Evolutionary conservation across 2,329 filamentous ascomycete genomes (phyloP), one percentile per base, ranked within the genome.

Genomic region (Rhynchosporium graminicola): DNA sequence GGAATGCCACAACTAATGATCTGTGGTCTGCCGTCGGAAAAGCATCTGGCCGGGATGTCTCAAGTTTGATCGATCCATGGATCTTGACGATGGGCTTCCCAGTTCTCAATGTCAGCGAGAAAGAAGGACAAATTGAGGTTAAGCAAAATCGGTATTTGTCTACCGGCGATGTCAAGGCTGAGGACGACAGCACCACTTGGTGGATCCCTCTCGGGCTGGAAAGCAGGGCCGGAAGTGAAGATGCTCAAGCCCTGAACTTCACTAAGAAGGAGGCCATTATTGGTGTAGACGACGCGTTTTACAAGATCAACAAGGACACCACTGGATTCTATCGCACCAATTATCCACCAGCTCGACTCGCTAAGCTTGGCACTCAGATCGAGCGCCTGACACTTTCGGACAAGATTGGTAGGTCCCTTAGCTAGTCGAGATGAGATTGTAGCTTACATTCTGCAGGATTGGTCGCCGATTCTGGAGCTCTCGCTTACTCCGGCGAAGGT

Each of bases 1-100:
- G 90, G 74, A 88, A 99, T 74, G 95, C 95, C 51, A 96, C 89
- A 70, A 98, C 95, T 1, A 87, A 90, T 72, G 93, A 96, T 70
- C 83, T 99, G 2, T 99, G 95, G 95, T 83, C 87, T 63, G 92
- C 94, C 8, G 81, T 99, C 54, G 91, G 89, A 74, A 87, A 96
- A 71, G 92, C 90, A 4, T 97, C 94, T 8, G 92, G 91, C 40
- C 86, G 91, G 74, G 90, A 98, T 73, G 89, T 99, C 42, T 87
- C 88, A 68, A 81, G 82, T 55, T 89, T 98, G 73, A 99, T 99
- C 93, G 83, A 91, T 68, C 87, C 90, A 20, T 99, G 95, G 95
- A 97, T 98, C 73, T 87, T 89, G 70, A 95, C 94, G 79, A 96
- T 98, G 68, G 95, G 95, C 1, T 96, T 97, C 77, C 95, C 95